Evolutionary conservation across 2,329 filamentous ascomycete species (phyloP), one percentile per base, ranked within the genome.

Genomic region (Ophidiomyces ophidiicola): DNA sequence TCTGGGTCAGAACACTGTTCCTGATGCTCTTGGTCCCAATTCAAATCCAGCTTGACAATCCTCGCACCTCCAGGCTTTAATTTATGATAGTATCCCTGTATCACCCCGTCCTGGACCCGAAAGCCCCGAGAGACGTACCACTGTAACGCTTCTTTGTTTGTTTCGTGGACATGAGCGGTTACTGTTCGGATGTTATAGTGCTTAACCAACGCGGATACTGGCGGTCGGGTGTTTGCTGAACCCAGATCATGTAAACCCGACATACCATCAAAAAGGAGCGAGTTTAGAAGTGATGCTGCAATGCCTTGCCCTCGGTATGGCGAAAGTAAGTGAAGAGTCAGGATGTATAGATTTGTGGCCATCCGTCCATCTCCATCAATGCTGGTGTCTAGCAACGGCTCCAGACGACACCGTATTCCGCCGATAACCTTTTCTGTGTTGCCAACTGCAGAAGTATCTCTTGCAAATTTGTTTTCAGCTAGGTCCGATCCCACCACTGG

Each of bases 101-200:
- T 66, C 36, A 66, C 57, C 2, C 61, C 63, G 12, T 68, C 59
- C 28, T 71, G 62, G 4, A 64, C 46, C 44, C 61, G 60, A 44
- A 80, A 80, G 0, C 70, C 72, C 3, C 74, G 62, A 45, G 70
- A 68, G 31, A 55, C 52, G 57, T 80, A 80, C 76, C 76, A 80
- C 33, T 66, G 62, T 46, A 76, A 49, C 0, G 66, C 76, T 34
- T 76, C 73, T 12, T 67, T 62, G 41, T 79, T 79, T 15, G 67
- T 69, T 47, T 76, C 73, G 66, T 77, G 78, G 1, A 78, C 74
- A 54, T 80, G 76, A 7, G 76, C 76, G 2, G 70, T 74, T 14
- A 78, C 66, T 10, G 59, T 62, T 7, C 55, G 57, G 18, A 72
- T 66, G 18, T 66, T 64, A 45, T 75, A 69, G 40, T 68, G 59